Percentiles rank a stretch among this genome's conserved stretches.
phyloP scores from a whole-genome alignment of 768 basidiomycete genomes.

The Sarcodon sp. region DNA sequence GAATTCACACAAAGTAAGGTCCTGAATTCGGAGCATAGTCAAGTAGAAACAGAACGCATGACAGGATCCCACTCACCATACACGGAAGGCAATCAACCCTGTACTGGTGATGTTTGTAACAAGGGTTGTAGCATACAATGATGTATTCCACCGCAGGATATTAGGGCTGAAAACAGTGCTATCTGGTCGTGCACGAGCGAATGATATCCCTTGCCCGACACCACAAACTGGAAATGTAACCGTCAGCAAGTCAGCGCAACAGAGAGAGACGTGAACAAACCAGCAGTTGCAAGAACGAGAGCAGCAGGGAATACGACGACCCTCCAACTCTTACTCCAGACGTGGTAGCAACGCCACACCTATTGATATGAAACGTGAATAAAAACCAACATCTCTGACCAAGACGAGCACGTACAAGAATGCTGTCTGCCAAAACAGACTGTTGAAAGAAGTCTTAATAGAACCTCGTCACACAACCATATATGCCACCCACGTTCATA shows the following conservation, averaged over 20 bases:
- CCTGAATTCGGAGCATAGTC: constrained; percentile 2
- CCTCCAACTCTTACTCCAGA: constrained; percentile 19
- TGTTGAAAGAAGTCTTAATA: constrained; percentile 1
- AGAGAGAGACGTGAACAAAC: constrained; percentile 6
- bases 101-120: constrained; percentile 21
- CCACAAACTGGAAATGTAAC: constrained; percentile 12
- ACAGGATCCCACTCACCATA: constrained; percentile 13
- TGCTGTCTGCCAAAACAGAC: constrained; percentile 19
- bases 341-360: constrained; percentile 21
- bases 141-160: constrained; percentile 19
- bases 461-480: neutral
- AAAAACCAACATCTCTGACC: neutral
- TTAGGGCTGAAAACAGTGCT: constrained; percentile 20
- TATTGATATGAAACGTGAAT: neutral
- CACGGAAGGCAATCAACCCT: constrained; percentile 18
- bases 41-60: neutral
- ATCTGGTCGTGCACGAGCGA: constrained; percentile 13
- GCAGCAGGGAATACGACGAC: constrained; percentile 16
- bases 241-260: neutral
- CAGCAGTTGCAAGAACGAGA: constrained; percentile 18
- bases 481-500: constrained; percentile 11
- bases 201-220: constrained; percentile 18
- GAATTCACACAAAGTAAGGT: constrained; percentile 11
- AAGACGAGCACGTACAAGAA: constrained; percentile 12
- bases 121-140: constrained; percentile 20